These are phyloP conservation scores for Xanthoconium purpureum DNA, from an alignment of 768 basidiomycete species.

Conservation along the genomic window DNA sequence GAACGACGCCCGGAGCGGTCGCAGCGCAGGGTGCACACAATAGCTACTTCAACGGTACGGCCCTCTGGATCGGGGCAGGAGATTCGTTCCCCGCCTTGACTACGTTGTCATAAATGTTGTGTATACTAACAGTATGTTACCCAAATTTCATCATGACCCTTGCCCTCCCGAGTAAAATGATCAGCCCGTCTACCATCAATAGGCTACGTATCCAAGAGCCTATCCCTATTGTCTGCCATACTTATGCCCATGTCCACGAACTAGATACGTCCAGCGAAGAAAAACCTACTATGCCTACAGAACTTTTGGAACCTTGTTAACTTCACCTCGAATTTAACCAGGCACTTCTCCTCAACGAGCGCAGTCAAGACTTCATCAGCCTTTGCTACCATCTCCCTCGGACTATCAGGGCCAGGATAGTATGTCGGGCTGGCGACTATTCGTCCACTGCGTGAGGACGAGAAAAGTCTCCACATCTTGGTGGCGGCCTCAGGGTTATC, in stretches of 20 bases:
- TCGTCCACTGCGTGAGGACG: conserved; percentile 6
- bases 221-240: neutral
- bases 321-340: conserved; percentile 16
- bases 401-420: conserved; percentile 12
- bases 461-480: conserved; percentile 14
- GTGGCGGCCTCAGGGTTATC: conserved; percentile 12
- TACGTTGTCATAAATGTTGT: neutral
- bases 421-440: conserved; percentile 22
- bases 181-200: no score
- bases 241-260: neutral
- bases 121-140: neutral
- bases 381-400: conserved; percentile 13
- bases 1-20: neutral
- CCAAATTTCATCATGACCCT: neutral
- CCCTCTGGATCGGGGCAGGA: neutral
- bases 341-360: conserved; percentile 22
- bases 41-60: neutral
- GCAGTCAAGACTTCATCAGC: conserved; percentile 16
- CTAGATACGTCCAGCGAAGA: conserved; percentile 17
- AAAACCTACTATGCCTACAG: conserved; percentile 13
- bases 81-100: neutral
- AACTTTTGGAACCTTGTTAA: conserved; percentile 21
- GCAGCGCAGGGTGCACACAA: neutral
- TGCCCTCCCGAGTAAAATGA: neutral
- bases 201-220: neutral